Percentiles rank a stretch among this genome's conserved stretches.
phyloP scores from a whole-genome alignment of 2,329 filamentous ascomycete genomes.

The Phialemonium atrogriseum region DNA sequence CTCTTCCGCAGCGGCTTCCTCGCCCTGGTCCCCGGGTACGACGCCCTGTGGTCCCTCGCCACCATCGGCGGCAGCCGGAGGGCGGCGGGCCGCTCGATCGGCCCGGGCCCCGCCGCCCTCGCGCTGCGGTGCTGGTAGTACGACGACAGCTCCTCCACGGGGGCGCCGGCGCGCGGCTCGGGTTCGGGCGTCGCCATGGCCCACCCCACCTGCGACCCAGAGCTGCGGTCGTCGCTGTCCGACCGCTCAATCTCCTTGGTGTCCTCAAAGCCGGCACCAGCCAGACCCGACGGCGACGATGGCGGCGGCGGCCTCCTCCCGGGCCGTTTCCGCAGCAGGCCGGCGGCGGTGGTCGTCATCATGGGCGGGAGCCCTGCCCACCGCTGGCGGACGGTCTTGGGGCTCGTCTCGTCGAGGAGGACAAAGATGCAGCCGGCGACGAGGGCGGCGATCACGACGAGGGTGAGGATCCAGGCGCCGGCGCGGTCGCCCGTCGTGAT shows the following conservation, averaged over 20 bases:
- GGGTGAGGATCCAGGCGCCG: slow-evolving; percentile 1
- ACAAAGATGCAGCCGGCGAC: background rate
- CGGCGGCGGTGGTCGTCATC: background rate
- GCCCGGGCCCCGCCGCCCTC: no score
- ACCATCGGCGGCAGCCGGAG: background rate
- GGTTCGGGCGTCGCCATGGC: background rate
- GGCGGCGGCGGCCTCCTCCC: background rate
- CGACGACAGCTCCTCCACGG: background rate
- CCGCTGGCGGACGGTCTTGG: background rate
- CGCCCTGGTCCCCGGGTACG: background rate
- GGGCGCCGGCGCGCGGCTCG: background rate
- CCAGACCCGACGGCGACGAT: no score
- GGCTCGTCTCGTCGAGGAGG: slow-evolving; percentile 2
- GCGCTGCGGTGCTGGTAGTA: background rate
- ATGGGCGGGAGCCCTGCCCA: background rate
- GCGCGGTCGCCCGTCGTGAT: slow-evolving; percentile 42
- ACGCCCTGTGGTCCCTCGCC: background rate
- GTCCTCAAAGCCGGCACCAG: background rate
- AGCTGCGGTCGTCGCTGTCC: background rate
- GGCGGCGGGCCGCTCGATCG: no score
- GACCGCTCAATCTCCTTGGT: slow-evolving; percentile 1
- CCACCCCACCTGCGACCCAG: background rate
- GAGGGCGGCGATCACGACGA: background rate
- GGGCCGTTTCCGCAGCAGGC: background rate
- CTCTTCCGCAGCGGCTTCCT: slow-evolving; percentile 1